Evolutionary conservation across 108 stramenopile genomes (phyloP).

Genomic region (Licmophora abbreviata): DNA sequence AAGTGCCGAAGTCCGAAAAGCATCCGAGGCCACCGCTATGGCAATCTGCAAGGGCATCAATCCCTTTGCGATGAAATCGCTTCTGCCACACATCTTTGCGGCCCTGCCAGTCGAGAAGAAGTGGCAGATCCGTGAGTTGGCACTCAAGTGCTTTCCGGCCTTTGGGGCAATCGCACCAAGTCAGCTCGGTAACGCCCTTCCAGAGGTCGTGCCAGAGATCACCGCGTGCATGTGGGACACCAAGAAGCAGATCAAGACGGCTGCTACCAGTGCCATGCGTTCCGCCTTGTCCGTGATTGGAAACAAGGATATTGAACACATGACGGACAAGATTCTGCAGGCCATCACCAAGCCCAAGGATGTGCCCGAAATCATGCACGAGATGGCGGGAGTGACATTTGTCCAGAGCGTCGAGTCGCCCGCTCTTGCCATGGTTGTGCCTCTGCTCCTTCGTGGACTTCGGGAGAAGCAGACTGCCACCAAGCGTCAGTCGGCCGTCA

Average conservation of each 20-base stretch:
- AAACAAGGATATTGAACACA: conserved; percentile 98
- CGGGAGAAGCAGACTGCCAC: conserved; percentile 86
- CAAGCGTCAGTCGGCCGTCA: conserved; percentile 96
- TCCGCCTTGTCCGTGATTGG: conserved; percentile 89
- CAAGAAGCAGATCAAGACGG: conserved; percentile 94
- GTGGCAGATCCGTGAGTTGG: conserved; percentile 80
- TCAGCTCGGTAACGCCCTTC: conserved; percentile 81
- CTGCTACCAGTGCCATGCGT: conserved; percentile 89
- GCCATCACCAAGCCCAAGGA: conserved; percentile 94
- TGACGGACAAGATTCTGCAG: conserved; percentile 88
- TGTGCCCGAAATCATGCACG: conserved; percentile 94
- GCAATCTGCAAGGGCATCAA: conserved; percentile 76
- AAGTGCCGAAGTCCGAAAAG: conserved; percentile 47
- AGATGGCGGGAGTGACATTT: conserved; percentile 94
- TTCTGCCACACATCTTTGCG: conserved; percentile 74
- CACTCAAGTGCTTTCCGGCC: conserved; percentile 64
- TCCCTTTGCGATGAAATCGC: conserved; percentile 84
- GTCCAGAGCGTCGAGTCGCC: conserved; percentile 98
- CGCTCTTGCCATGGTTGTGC: conserved; percentile 97
- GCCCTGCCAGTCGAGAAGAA: conserved; percentile 81
- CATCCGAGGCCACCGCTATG: conserved; percentile 59
- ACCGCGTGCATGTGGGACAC: conserved; percentile 97
- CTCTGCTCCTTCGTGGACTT: conserved; percentile 95
- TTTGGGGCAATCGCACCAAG: conserved; percentile 71
- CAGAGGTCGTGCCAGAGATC: conserved; percentile 89